phyloP scores from a whole-genome alignment of 2,329 filamentous ascomycete genomes.

The Chalaropsis ovoidea region DNA sequence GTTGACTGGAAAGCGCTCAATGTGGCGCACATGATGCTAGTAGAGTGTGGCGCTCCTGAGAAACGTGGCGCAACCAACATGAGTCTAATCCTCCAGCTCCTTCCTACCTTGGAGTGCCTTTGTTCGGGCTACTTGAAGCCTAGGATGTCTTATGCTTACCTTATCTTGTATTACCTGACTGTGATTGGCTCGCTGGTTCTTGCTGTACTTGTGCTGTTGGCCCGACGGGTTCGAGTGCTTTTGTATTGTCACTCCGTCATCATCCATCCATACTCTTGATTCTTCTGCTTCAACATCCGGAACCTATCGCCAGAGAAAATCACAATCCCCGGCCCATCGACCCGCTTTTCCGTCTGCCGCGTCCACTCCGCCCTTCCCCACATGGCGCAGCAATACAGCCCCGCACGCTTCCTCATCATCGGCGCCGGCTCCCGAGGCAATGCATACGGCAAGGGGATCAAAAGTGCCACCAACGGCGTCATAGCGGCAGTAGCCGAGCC shows the following conservation, averaged over 20 bases:
- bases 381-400: conserved; percentile 26
- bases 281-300: too few relatives aligned
- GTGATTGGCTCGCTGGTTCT: background rate
- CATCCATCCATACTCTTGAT: too few relatives aligned
- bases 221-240: too few relatives aligned
- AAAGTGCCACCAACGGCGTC: conserved; percentile 53
- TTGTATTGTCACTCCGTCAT: too few relatives aligned
- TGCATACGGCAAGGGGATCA: conserved; percentile 60
- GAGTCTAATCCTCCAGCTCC: too few relatives aligned
- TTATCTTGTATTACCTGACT: background rate
- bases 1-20: too few relatives aligned
- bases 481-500: conserved; percentile 77
- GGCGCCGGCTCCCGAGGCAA: conserved; percentile 72
- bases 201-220: background rate
- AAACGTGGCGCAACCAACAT: too few relatives aligned
- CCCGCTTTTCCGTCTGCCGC: background rate
- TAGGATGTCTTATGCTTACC: background rate
- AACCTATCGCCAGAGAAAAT: background rate
- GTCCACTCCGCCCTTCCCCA: background rate
- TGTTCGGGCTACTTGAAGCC: too few relatives aligned
- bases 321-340: background rate
- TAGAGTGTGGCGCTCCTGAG: too few relatives aligned
- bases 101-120: too few relatives aligned
- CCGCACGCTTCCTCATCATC: conserved; percentile 64
- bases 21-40: too few relatives aligned